These are phyloP conservation scores for Suhomyces terraborum DNA, from an alignment of 1,139 yeast genomes.

Conservation along the genomic window DNA sequence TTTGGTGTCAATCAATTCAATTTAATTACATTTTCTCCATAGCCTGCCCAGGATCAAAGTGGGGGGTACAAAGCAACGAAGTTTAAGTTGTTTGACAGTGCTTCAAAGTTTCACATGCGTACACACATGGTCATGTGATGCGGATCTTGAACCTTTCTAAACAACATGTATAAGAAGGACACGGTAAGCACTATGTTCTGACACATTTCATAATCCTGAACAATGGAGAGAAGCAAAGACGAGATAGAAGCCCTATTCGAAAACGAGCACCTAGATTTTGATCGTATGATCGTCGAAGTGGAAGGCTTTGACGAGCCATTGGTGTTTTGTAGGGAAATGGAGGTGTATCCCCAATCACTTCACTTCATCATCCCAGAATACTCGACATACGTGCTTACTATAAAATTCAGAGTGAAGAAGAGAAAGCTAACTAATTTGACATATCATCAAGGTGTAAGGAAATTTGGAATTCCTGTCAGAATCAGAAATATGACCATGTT, in stretches of 20 bases:
- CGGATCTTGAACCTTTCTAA: no score
- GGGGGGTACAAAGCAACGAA: no score
- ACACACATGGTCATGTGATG: no score
- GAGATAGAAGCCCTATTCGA: slow-evolving; percentile 23
- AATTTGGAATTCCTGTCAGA: slow-evolving; percentile 33
- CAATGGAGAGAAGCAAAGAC: slow-evolving; percentile 19
- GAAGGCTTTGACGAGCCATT: slow-evolving; percentile 28
- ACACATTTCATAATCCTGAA: no score
- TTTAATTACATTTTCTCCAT: no score
- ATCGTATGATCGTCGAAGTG: slow-evolving; percentile 31
- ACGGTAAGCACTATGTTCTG: no score
- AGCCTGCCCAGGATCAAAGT: no score
- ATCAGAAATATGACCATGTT: slow-evolving; percentile 27
- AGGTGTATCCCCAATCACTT: slow-evolving; percentile 30
- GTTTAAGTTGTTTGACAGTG: no score
- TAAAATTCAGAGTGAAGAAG: slow-evolving; percentile 31
- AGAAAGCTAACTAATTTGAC: slow-evolving; percentile 28
- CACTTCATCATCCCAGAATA: slow-evolving; percentile 36
- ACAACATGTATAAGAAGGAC: neutral
- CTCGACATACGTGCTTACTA: slow-evolving; percentile 32
- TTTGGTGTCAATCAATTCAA: no score
- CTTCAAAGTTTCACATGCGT: no score
- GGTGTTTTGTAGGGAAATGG: slow-evolving; percentile 30
- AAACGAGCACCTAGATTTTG: slow-evolving; percentile 29
- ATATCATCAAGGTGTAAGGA: slow-evolving; percentile 39